Conservation (phyloP, 192 early-diverging fungal genomes). For the Entomortierella parvispora region DNA sequence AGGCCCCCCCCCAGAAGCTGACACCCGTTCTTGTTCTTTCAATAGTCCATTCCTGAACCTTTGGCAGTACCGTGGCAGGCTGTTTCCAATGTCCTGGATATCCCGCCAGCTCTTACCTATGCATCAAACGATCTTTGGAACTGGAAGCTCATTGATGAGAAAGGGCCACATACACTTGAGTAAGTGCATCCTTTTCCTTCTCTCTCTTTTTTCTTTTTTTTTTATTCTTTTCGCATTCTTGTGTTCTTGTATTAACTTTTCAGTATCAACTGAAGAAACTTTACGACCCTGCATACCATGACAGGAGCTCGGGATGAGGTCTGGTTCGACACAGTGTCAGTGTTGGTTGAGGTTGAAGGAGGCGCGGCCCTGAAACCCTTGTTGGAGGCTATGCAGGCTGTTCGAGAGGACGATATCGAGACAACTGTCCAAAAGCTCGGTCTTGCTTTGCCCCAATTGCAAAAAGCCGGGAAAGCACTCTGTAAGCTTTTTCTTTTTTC, state of each 20-base stretch:
- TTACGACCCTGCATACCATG: conserved; percentile 83
- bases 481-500: too few species aligned
- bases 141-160: conserved; percentile 79
- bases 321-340: conserved; percentile 94
- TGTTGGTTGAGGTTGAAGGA: conserved; percentile 84
- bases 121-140: conserved; percentile 90
- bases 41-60: conserved; percentile 74
- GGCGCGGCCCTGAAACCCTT: conserved; percentile 74
- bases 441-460: conserved; percentile 19
- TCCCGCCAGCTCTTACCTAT: conserved; percentile 89
- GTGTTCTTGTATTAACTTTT: neutral
- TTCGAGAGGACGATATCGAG: conserved; percentile 61
- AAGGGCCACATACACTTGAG: conserved; percentile 76
- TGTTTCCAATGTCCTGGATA: conserved; percentile 72
- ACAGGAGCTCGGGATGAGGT: conserved; percentile 89
- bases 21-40: neutral
- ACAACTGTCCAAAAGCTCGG: conserved; percentile 59
- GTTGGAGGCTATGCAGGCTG: conserved; percentile 68
- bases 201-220: conserved; percentile 1
- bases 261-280: conserved; percentile 63
- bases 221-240: neutral
- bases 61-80: conserved; percentile 88
- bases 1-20: neutral
- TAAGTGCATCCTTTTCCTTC: conserved; percentile 31
- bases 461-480: conserved; percentile 21